phyloP scores from a whole-genome alignment of 768 basidiomycete species.

The Pisolithus albus region DNA sequence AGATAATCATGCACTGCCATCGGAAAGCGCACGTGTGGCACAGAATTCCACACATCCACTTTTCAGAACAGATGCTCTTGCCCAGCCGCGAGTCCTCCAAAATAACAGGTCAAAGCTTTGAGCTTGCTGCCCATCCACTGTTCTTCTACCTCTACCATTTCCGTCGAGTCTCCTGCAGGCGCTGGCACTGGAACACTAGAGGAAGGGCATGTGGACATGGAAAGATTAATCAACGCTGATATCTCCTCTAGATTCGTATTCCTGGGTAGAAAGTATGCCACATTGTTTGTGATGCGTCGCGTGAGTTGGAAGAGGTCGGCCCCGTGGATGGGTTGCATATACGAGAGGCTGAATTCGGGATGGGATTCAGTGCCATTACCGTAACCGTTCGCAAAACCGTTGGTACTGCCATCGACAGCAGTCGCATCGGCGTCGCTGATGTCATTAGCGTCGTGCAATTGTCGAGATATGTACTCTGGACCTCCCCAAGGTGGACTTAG shows the following conservation, averaged over 20 bases:
- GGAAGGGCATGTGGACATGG: not conserved
- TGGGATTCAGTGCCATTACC: slow-evolving; percentile 22
- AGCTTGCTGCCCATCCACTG: slow-evolving; percentile 94
- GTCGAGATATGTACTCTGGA: slow-evolving; percentile 51
- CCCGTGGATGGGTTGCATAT: slow-evolving; percentile 77
- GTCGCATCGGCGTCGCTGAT: not conserved
- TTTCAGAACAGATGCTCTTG: slow-evolving; percentile 55
- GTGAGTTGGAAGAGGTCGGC: slow-evolving; percentile 73
- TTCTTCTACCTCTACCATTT: slow-evolving; percentile 87
- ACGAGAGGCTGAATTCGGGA: slow-evolving; percentile 60
- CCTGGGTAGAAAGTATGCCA: slow-evolving; percentile 87
- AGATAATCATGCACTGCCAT: not conserved
- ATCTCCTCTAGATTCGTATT: slow-evolving; percentile 75
- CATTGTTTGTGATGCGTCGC: slow-evolving; percentile 64
- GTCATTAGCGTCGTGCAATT: slow-evolving; percentile 2
- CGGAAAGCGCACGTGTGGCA: not conserved
- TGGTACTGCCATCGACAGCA: not conserved
- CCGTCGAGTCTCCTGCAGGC: slow-evolving; percentile 21
- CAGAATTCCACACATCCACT: slow-evolving; percentile 6
- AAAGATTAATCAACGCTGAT: slow-evolving; percentile 37
- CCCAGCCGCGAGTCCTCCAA: slow-evolving; percentile 71
- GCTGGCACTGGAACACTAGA: not conserved
- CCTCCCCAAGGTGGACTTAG: slow-evolving; percentile 96
- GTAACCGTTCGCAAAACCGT: not conserved
- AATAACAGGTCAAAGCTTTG: slow-evolving; percentile 93